A percentile compares a stretch with the other conserved stretches of the same genome.
Conservation (phyloP, 306 rosid genomes). For the Macrotyloma uniflorum region DNA sequence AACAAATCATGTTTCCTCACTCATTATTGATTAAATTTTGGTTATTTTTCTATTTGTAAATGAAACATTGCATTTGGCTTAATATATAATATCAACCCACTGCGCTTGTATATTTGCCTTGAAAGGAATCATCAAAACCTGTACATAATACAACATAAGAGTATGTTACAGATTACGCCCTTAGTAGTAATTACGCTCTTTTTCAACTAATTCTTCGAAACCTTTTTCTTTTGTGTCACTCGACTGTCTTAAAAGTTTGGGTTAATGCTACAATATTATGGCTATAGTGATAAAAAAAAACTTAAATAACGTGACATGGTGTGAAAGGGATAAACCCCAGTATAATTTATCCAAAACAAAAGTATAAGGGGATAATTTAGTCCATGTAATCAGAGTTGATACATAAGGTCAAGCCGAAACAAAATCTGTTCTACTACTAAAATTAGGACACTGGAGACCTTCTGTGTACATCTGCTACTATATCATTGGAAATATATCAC, state of each 20-base stretch:
- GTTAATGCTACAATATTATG: not conserved
- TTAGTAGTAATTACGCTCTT: not conserved
- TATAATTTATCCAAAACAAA: not conserved
- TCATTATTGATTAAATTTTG: slow-evolving; percentile 8
- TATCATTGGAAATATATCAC: not conserved
- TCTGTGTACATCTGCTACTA: not conserved
- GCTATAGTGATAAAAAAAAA: not conserved
- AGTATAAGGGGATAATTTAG: not conserved
- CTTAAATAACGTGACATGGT: not conserved
- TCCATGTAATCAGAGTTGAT: not conserved
- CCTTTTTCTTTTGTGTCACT: not conserved
- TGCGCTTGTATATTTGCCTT: not conserved
- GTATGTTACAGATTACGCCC: not conserved
- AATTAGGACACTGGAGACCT: not conserved
- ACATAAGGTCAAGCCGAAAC: not conserved
- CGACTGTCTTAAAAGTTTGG: not conserved
- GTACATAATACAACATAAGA: not conserved
- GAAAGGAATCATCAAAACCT: slow-evolving; percentile 7
- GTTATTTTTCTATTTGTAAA: not conserved
- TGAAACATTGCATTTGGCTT: slow-evolving; percentile 29
- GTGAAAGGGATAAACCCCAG: not conserved
- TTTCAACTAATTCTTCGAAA: not conserved
- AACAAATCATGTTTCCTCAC: slow-evolving; percentile 21
- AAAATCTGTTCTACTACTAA: not conserved
- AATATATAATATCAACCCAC: not conserved